phyloP scores from a whole-genome alignment of 352 stramenopile genomes.

The Globisporangium barbulae region DNA sequence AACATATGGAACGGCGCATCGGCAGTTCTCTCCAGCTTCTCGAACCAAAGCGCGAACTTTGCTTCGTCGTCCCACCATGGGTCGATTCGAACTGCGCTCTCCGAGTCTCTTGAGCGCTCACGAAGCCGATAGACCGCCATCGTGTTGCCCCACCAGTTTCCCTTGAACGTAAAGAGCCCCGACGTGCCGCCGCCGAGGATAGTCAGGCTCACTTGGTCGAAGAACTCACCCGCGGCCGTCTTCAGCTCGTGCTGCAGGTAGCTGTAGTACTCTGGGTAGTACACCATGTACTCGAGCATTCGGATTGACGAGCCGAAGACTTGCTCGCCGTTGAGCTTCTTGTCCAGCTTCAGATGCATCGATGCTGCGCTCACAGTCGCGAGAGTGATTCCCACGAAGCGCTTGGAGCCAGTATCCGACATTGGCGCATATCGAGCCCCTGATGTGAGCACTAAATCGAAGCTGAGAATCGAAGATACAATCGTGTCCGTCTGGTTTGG shows the following conservation, averaged over 20 bases:
- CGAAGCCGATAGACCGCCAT: conserved; percentile 31
- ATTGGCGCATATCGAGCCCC: conserved; percentile 15
- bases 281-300: conserved; percentile 28
- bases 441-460: conserved; percentile 21
- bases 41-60: conserved; percentile 28
- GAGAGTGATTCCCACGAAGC: conserved; percentile 12
- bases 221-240: not conserved
- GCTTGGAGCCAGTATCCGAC: conserved; percentile 9
- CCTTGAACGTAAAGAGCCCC: conserved; percentile 33
- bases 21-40: conserved; percentile 19
- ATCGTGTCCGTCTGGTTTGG: conserved; percentile 19
- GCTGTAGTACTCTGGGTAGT: conserved; percentile 37
- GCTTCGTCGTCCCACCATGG: conserved; percentile 35
- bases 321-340: conserved; percentile 20
- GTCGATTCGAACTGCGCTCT: conserved; percentile 3
- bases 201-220: conserved; percentile 22
- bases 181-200: conserved; percentile 27
- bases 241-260: conserved; percentile 12
- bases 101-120: conserved; percentile 14
- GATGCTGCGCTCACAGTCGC: conserved; percentile 18
- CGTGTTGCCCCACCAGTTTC: conserved; percentile 31
- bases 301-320: conserved; percentile 21
- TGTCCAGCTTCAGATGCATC: conserved; percentile 24
- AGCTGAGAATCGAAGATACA: conserved; percentile 7
- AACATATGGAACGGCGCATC: conserved; percentile 25